These are phyloP conservation scores for Setaria italica DNA, from an alignment of 202 grass and related monocot genomes.

Conservation along the genomic window DNA sequence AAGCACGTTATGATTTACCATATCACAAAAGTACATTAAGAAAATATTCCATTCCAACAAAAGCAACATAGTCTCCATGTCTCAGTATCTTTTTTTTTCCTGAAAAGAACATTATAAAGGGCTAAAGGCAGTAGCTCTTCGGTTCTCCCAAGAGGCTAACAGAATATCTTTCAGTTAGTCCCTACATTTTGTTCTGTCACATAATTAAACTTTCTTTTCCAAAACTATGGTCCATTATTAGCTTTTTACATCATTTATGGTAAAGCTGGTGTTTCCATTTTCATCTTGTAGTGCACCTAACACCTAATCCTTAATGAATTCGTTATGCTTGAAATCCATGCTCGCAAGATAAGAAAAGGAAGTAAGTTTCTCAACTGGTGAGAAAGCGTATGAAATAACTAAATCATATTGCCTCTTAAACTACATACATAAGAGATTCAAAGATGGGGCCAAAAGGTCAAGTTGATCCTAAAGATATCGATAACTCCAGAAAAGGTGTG, in stretches of 20 bases:
- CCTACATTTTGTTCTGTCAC: neutral
- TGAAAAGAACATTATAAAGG: neutral
- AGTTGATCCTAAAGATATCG: neutral
- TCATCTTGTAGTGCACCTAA: neutral
- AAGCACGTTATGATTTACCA: neutral
- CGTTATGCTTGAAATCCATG: neutral
- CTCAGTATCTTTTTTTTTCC: neutral
- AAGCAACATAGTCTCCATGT: conserved; percentile 3
- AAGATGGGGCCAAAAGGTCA: neutral
- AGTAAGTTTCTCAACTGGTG: neutral
- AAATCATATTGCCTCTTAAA: neutral
- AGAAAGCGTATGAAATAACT: neutral
- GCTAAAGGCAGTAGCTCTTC: conserved; percentile 9
- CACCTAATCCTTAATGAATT: neutral
- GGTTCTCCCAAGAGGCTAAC: conserved; percentile 17
- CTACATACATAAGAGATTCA: neutral
- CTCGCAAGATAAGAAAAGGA: neutral
- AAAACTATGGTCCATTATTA: neutral
- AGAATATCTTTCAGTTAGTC: conserved; percentile 6
- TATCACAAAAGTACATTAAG: neutral
- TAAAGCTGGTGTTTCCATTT: neutral
- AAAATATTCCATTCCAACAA: neutral
- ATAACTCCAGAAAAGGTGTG: neutral
- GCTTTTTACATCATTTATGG: neutral
- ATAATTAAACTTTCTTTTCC: neutral